phyloP scores from a whole-genome alignment of 169 alveolate species.

The Amoebophrya sp. region DNA sequence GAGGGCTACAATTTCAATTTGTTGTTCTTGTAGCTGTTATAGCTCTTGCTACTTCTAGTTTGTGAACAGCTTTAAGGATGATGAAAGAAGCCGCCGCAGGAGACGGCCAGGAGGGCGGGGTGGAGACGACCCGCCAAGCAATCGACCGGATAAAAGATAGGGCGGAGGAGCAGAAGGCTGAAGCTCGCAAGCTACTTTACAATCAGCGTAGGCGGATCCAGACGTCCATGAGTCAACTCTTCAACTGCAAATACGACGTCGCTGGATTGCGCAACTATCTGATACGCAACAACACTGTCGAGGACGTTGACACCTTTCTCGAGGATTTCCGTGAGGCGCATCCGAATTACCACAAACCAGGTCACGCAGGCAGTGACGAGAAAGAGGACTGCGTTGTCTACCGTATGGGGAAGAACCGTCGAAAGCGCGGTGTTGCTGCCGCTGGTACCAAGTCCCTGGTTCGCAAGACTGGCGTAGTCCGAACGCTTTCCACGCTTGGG shows the following conservation, averaged over 20 bases:
- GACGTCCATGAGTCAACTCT: background rate
- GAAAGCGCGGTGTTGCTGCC: no score
- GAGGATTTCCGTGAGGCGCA: background rate
- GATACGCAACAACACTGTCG: background rate
- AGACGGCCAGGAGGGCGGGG: background rate
- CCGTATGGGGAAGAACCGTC: background rate
- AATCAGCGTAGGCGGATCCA: background rate
- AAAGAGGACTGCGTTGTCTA: background rate
- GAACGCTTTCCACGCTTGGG: no score
- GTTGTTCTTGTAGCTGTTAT: no score
- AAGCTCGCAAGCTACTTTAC: background rate
- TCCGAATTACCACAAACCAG: background rate
- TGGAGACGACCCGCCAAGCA: background rate
- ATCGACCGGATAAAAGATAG: background rate
- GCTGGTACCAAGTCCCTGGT: no score
- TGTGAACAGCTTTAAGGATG: no score
- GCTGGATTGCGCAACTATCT: background rate
- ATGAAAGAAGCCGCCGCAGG: no score
- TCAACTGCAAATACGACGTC: background rate
- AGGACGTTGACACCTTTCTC: background rate
- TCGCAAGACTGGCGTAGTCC: no score
- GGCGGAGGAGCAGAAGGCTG: background rate
- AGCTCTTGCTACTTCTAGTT: no score
- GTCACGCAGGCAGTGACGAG: background rate
- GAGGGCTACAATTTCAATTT: no score